Percentiles rank a stretch among this genome's conserved stretches.
Evolutionary conservation across 305 asterid species (phyloP).

Genomic region (Fraxinus sp.): DNA sequence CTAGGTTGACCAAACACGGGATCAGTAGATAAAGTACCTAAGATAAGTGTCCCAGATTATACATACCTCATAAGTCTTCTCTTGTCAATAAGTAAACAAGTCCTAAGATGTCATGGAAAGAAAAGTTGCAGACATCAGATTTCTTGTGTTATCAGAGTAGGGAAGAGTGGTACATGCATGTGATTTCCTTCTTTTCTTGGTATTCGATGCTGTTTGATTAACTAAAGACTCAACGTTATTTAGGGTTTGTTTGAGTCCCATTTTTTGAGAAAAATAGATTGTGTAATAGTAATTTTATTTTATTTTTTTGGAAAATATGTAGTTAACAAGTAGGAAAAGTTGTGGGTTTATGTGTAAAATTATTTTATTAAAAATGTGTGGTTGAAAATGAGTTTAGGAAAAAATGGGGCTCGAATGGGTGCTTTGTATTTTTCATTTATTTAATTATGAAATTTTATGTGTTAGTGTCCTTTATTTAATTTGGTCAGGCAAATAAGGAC

Average conservation of each 20-base stretch:
- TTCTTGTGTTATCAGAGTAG: constrained; percentile 15
- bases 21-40: background rate
- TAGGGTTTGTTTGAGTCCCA: background rate
- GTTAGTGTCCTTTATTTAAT: background rate
- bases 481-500: background rate
- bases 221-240: background rate
- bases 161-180: background rate
- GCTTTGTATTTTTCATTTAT: background rate
- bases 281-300: background rate
- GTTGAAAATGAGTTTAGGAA: background rate
- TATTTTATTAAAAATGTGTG: background rate
- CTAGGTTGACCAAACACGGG: constrained; percentile 12
- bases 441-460: background rate
- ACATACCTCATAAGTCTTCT: constrained; percentile 19
- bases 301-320: background rate
- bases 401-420: background rate
- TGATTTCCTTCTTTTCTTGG: constrained; percentile 8
- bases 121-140: background rate
- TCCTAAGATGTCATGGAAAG: constrained; percentile 9
- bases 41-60: constrained; percentile 2
- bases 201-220: background rate
- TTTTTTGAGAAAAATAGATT: background rate
- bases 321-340: background rate
- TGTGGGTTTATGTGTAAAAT: background rate
- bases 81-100: constrained; percentile 24